Evolutionary conservation across 1,284 basidiomycete genomes (phyloP).

Genomic region (Takashimella tepidaria): DNA sequence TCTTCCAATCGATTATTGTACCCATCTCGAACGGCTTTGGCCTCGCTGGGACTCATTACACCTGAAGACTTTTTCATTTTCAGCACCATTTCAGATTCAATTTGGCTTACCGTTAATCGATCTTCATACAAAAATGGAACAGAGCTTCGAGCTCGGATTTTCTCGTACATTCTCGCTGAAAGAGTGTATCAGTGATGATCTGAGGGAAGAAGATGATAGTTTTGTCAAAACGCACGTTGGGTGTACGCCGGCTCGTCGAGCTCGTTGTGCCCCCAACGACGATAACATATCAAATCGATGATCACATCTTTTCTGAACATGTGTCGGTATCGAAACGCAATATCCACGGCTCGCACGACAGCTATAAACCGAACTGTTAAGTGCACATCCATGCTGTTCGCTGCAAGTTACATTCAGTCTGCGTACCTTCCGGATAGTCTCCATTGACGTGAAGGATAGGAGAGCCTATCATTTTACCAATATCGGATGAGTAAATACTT

Average conservation of each 20-base stretch:
- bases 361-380: no score
- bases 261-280: slow-evolving; percentile 80
- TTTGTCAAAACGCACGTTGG: slow-evolving; percentile 54
- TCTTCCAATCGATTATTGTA: slow-evolving; percentile 62
- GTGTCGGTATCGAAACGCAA: slow-evolving; percentile 75
- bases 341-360: slow-evolving; percentile 68
- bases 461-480: slow-evolving; percentile 82
- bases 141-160: slow-evolving; percentile 67
- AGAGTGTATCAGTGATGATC: no score
- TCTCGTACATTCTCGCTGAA: slow-evolving; percentile 68
- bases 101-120: slow-evolving; percentile 58
- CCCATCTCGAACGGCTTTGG: slow-evolving; percentile 53
- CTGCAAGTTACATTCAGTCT: no score
- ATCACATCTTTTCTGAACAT: slow-evolving; percentile 83
- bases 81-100: neutral
- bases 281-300: slow-evolving; percentile 79
- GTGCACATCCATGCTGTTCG: no score
- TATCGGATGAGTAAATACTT: slow-evolving; percentile 79
- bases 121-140: slow-evolving; percentile 78
- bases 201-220: no score
- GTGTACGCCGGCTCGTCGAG: slow-evolving; percentile 87
- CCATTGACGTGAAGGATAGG: slow-evolving; percentile 90
- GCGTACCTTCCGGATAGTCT: slow-evolving; percentile 74
- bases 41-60: slow-evolving; percentile 56
- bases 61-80: slow-evolving; percentile 43